Conservation (phyloP, 139 green algal genomes). For the Tetradesmus lagerheimii region DNA sequence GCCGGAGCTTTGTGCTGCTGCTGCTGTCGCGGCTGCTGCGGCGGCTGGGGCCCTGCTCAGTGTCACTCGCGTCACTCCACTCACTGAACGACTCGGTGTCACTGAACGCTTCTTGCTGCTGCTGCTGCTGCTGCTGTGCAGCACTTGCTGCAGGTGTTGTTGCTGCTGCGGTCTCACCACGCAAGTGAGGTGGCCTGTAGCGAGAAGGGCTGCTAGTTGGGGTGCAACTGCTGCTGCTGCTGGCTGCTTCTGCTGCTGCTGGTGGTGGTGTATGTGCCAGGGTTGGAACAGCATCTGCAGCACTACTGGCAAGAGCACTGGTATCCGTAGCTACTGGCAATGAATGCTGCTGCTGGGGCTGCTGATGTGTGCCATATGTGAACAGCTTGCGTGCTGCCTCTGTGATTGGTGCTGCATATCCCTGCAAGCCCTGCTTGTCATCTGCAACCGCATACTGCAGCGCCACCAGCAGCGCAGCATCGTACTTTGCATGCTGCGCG, state of each 20-base stretch:
- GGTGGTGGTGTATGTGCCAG: not conserved
- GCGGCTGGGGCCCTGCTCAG: not conserved
- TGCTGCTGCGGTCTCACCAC: not conserved
- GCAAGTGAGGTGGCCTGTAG: not conserved
- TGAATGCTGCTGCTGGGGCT: not conserved
- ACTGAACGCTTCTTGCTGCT: not conserved
- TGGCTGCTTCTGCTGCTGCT: not conserved
- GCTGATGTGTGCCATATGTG: constrained; percentile 45
- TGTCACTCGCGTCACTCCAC: constrained; percentile 50
- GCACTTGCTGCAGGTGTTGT: not conserved
- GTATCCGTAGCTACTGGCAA: not conserved
- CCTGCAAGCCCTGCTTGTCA: constrained; percentile 43
- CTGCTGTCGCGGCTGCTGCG: not conserved
- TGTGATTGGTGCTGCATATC: constrained; percentile 35
- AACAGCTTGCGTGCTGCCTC: constrained; percentile 56
- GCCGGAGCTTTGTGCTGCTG: not conserved
- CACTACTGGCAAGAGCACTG: not conserved
- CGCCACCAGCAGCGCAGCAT: constrained; percentile 42
- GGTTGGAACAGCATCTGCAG: not conserved
- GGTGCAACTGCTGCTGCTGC: not conserved
- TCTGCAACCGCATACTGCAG: constrained; percentile 41
- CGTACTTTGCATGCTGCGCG: constrained; percentile 41
- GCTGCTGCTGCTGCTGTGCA: not conserved
- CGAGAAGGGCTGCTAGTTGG: not conserved
- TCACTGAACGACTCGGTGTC: constrained; percentile 50